Evolutionary conservation across 2,329 filamentous ascomycete species (phyloP), one percentile per base, ranked within the genome.

Genomic region (Cephalotrichum gorgonifer): DNA sequence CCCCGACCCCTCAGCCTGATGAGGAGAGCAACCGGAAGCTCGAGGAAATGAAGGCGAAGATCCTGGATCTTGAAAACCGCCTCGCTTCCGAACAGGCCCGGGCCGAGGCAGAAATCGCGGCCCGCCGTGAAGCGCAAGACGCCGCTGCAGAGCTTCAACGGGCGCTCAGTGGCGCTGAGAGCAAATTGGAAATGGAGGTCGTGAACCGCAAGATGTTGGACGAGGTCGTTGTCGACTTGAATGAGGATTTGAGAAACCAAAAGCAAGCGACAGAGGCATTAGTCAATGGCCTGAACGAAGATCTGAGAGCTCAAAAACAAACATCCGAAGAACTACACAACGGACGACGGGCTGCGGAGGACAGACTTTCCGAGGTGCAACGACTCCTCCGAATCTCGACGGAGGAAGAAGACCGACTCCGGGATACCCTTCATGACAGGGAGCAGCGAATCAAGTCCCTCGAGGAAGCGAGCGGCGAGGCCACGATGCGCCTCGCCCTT

Each of bases 341-440:
- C 42, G 66, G 68, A 44, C 79, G 85, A 51, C 77, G 84, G 48
- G 73, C 79, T 30, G 82, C 83, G 1, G 85, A 90, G 61, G 86
- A 90, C 58, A 78, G 79, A 52, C 69, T 88, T 14, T 77, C 82
- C 5, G 85, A 90, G 59, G 74, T 82, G n/a, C 83, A 89, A 63
- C 75, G 81, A 49, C 74, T 84, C 22, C 72, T 88, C 25, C 77
- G 79, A 51, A 75, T 81, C 53, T 78, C 84, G 5, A 78, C 84
- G n/a, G 83, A 88, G 59, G 84, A 89, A 59, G 83, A 86, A 54
- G 76, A 76, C 54, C 76, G 83, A 48, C 75, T 90, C 5, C 74
- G 81, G 25, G 76, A 83, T 51, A 74, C 78, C 35, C 67, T 85
- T 44, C 82, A 87, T 39, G 82, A 88, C 56, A 82, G 78, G 55